Conservation (phyloP, 192 early-diverging fungal species). For the Cladochytrium replicatum region DNA sequence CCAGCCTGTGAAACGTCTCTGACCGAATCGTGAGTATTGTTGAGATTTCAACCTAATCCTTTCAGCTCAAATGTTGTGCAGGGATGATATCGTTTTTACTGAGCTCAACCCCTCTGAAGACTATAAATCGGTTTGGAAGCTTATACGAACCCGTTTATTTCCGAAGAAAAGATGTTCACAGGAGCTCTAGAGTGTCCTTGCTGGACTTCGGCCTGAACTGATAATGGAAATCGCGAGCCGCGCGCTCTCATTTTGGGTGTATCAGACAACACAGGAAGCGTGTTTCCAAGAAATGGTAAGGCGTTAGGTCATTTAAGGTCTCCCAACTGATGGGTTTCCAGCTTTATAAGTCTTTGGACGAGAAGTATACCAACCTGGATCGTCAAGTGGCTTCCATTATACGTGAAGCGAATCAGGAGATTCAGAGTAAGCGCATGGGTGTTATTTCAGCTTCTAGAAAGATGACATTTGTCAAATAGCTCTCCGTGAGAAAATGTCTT, state of each 20-base stretch:
- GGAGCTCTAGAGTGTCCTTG: conserved; percentile 25
- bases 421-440: conserved; percentile 14
- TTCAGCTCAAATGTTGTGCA: conserved; percentile 3
- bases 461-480: conserved; percentile 7
- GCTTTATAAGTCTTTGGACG: conserved; percentile 23
- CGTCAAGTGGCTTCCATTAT: conserved; percentile 23
- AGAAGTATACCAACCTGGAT: conserved; percentile 25
- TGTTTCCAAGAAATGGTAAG: conserved; percentile 30
- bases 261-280: conserved; percentile 30
- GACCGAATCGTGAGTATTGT: conserved; percentile 15
- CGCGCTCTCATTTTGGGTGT: conserved; percentile 31
- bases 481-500: conserved; percentile 16
- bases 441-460: neutral
- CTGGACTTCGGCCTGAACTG: conserved; percentile 31
- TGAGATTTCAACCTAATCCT: neutral
- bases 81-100: conserved; percentile 34
- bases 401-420: conserved; percentile 35
- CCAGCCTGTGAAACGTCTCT: conserved; percentile 33
- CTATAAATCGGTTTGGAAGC: conserved; percentile 28
- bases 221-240: conserved; percentile 32
- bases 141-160: neutral
- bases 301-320: neutral
- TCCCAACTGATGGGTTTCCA: conserved; percentile 2
- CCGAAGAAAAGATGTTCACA: neutral
- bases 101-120: conserved; percentile 37